Conservation (phyloP, 495 filamentous ascomycete genomes). For the Ramalina peruviana region DNA sequence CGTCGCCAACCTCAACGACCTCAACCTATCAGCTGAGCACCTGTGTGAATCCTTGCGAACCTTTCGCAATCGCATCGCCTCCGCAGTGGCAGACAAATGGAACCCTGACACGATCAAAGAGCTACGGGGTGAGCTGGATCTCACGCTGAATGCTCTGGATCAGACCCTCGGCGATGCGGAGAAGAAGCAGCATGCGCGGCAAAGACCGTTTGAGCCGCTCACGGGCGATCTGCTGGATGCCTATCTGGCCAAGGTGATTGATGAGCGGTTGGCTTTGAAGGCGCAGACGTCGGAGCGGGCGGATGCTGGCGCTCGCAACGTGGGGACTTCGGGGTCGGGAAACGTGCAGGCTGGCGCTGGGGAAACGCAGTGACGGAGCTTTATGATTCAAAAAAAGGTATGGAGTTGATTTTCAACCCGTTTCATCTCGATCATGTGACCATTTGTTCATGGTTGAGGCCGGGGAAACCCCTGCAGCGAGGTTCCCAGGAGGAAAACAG, state of each 20-base stretch:
- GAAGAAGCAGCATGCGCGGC: neutral
- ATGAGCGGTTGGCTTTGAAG: constrained; percentile 42
- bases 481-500: too few relatives aligned
- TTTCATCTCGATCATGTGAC: too few relatives aligned
- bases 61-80: constrained; percentile 69
- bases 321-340: neutral
- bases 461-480: too few relatives aligned
- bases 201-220: constrained; percentile 28
- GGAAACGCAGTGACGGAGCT: too few relatives aligned
- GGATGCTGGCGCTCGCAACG: neutral
- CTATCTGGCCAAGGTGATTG: constrained; percentile 60
- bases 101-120: constrained; percentile 53
- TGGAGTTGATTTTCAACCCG: too few relatives aligned
- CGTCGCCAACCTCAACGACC: constrained; percentile 26
- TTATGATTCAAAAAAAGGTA: too few relatives aligned
- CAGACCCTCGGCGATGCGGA: constrained; percentile 20
- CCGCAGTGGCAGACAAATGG: constrained; percentile 41
- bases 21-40: constrained; percentile 67
- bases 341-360: neutral
- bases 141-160: constrained; percentile 57
- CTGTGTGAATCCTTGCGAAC: constrained; percentile 63
- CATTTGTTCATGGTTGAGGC: too few relatives aligned
- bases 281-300: neutral
- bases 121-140: constrained; percentile 63
- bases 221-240: constrained; percentile 53